These are phyloP conservation scores for Tetrahymena malaccensis DNA, from an alignment of 73 alveolate species.

Conservation along the genomic window DNA sequence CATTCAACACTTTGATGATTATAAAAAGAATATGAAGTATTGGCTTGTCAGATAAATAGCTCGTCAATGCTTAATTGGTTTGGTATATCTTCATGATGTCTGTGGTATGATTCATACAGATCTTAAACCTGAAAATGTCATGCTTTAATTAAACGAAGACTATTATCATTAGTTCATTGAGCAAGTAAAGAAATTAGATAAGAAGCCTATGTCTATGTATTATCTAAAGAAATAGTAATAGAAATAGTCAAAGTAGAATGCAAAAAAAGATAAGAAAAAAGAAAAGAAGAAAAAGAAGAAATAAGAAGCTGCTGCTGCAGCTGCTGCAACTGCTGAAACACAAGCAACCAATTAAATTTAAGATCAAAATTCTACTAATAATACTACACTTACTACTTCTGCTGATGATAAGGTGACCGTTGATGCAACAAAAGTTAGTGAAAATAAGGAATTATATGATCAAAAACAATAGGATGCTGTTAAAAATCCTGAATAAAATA, in stretches of 20 bases:
- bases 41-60: slow-evolving; percentile 74
- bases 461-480: background rate
- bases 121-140: slow-evolving; percentile 86
- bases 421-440: background rate
- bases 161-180: slow-evolving; percentile 25
- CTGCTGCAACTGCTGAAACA: background rate
- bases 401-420: background rate
- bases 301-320: background rate
- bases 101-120: slow-evolving; percentile 78
- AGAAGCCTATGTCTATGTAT: slow-evolving; percentile 27
- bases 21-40: slow-evolving; percentile 59
- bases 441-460: background rate
- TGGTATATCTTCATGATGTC: slow-evolving; percentile 81
- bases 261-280: slow-evolving; percentile 4
- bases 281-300: slow-evolving; percentile 25
- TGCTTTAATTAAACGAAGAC: slow-evolving; percentile 22
- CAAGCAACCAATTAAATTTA: background rate
- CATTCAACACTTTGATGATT: slow-evolving; percentile 62
- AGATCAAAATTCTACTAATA: background rate
- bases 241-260: background rate
- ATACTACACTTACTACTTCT: background rate
- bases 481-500: background rate
- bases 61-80: slow-evolving; percentile 72
- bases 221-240: background rate
- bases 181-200: slow-evolving; percentile 12